Conservation (phyloP, 2,329 filamentous ascomycete species). For the Aaosphaeria pasadenensis region DNA sequence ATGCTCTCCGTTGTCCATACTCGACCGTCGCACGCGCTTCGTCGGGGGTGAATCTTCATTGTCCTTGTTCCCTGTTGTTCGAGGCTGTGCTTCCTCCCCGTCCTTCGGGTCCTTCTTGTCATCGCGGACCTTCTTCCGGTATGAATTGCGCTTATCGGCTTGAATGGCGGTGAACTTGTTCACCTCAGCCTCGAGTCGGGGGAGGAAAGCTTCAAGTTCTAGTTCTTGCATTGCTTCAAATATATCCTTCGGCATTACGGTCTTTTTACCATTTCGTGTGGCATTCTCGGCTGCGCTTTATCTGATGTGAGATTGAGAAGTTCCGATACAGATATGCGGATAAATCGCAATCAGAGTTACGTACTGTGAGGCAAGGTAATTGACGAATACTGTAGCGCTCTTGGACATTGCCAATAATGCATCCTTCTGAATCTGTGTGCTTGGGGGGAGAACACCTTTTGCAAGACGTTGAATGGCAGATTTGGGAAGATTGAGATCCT, state of each 20-base stretch:
- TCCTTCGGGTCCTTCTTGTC: slow-evolving; percentile 50
- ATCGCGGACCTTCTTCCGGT: slow-evolving; percentile 67
- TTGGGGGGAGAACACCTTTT: slow-evolving; percentile 75
- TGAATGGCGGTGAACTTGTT: slow-evolving; percentile 72
- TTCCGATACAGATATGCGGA: not conserved
- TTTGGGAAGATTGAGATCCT: slow-evolving; percentile 72
- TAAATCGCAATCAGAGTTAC: slow-evolving; percentile 27
- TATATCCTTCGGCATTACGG: slow-evolving; percentile 72
- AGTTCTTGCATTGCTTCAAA: slow-evolving; percentile 73
- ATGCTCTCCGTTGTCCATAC: slow-evolving; percentile 38
- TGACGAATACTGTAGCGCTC: slow-evolving; percentile 80
- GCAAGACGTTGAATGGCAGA: slow-evolving; percentile 77
- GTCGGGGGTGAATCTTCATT: slow-evolving; percentile 47
- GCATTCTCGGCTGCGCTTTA: slow-evolving; percentile 73
- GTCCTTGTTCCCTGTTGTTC: slow-evolving; percentile 19
- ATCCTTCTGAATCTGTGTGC: slow-evolving; percentile 81
- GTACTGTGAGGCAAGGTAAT: slow-evolving; percentile 72
- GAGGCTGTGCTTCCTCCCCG: slow-evolving; percentile 7
- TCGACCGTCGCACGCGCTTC: slow-evolving; percentile 46
- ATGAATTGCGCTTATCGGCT: slow-evolving; percentile 70
- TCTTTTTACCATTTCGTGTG: slow-evolving; percentile 67
- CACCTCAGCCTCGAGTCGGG: slow-evolving; percentile 71
- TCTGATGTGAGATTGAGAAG: not conserved
- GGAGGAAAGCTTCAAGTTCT: slow-evolving; percentile 70
- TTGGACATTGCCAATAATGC: slow-evolving; percentile 76